Conservation (phyloP, 2,329 filamentous ascomycete genomes). For the Whalleya microplaca region DNA sequence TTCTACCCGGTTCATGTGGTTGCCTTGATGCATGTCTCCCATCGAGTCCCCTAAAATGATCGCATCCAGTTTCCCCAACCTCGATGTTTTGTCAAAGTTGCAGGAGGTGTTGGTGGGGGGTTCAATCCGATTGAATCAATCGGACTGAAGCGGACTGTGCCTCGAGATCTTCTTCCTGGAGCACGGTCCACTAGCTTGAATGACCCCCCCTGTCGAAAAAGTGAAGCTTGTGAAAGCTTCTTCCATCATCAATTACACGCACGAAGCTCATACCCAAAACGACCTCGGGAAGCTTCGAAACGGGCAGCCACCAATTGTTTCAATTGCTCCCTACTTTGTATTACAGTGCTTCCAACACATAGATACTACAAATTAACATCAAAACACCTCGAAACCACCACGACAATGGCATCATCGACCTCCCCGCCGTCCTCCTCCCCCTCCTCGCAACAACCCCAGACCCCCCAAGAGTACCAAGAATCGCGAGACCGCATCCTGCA, state of each 20-base stretch:
- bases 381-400: neutral
- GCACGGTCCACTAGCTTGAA: constrained; percentile 13
- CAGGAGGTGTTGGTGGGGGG: no score
- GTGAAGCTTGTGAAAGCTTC: constrained; percentile 10
- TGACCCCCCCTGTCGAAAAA: constrained; percentile 5
- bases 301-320: no score
- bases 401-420: constrained; percentile 13
- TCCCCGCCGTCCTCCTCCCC: constrained; percentile 8
- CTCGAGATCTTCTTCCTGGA: neutral
- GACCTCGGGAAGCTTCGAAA: no score
- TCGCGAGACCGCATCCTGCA: constrained; percentile 42
- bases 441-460: constrained; percentile 8
- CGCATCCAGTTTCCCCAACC: no score
- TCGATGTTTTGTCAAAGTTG: no score
- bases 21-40: no score
- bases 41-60: no score
- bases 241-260: neutral
- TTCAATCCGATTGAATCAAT: no score
- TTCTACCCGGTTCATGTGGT: no score
- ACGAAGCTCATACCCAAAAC: no score
- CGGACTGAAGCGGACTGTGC: no score
- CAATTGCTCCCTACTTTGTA: neutral
- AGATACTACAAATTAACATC: neutral
- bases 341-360: neutral
- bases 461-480: constrained; percentile 12